Percentiles rank a stretch among this genome's conserved stretches.
These are phyloP conservation scores for Chlorella sp. DNA, from an alignment of 139 green algal genomes.

Conservation along the genomic window DNA sequence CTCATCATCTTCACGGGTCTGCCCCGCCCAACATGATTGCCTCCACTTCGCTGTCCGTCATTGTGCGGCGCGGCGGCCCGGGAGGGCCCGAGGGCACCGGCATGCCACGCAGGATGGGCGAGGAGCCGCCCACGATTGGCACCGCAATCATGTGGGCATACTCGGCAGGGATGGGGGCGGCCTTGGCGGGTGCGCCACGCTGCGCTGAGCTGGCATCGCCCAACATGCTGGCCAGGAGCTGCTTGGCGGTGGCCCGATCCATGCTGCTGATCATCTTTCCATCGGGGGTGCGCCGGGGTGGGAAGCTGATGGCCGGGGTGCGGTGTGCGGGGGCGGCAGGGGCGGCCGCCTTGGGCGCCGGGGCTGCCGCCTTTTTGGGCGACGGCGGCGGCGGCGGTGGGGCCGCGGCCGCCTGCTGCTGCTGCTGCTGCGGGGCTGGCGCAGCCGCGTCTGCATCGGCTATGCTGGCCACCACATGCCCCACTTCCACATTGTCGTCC, in stretches of 20 bases:
- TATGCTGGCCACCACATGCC: slow-evolving; percentile 43
- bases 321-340: not conserved
- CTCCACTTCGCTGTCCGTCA: slow-evolving; percentile 61
- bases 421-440: not conserved
- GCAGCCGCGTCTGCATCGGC: not conserved
- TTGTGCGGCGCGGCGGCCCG: slow-evolving; percentile 4
- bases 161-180: not conserved
- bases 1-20: slow-evolving; percentile 18
- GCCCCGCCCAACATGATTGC: slow-evolving; percentile 64
- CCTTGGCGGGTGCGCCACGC: not conserved
- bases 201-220: not conserved
- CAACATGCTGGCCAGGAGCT: slow-evolving; percentile 10
- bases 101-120: slow-evolving; percentile 16
- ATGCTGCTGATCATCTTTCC: slow-evolving; percentile 52
- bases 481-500: slow-evolving; percentile 48
- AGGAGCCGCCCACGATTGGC: slow-evolving; percentile 27
- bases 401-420: not conserved
- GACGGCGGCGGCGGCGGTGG: not conserved
- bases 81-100: slow-evolving; percentile 10
- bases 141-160: slow-evolving; percentile 25
- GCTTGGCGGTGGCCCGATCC: slow-evolving; percentile 24
- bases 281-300: slow-evolving; percentile 42
- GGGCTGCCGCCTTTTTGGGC: not conserved
- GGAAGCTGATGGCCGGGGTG: slow-evolving; percentile 56
- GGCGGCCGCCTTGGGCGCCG: not conserved